A percentile compares a stretch with the other conserved stretches of the same genome.
Evolutionary conservation across 2,329 filamentous ascomycete species (phyloP).

Genomic region (Trichoderma koningiopsis): DNA sequence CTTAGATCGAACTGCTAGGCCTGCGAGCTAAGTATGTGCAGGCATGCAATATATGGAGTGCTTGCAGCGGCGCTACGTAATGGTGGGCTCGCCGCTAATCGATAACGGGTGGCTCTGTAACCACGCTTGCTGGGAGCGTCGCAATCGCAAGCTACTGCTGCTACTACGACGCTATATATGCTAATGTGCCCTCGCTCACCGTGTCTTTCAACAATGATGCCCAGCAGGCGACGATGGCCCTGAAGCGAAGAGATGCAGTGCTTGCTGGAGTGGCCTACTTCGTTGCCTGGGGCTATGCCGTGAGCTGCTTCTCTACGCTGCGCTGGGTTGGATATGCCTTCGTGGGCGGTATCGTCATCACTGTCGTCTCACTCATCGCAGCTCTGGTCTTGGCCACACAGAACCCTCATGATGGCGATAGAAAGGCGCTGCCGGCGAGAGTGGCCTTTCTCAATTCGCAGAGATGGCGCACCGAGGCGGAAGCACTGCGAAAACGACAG

Average conservation of each 20-base stretch:
- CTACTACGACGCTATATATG: conserved; percentile 16
- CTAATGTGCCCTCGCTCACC: conserved; percentile 4
- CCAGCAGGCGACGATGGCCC: conserved; percentile 57
- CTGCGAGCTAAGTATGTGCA: not conserved
- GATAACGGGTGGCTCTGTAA: conserved; percentile 12
- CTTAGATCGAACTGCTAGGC: not conserved
- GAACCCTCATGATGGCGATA: conserved; percentile 39
- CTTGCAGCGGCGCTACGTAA: conserved; percentile 24
- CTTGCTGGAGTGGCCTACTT: conserved; percentile 70
- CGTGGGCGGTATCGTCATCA: conserved; percentile 64
- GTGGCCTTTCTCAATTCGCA: conserved; percentile 62
- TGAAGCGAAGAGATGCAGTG: conserved; percentile 72
- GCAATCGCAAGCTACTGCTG: conserved; percentile 20
- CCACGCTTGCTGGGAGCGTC: conserved; percentile 14
- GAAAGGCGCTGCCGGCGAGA: conserved; percentile 46
- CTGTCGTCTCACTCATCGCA: conserved; percentile 57
- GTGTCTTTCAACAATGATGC: conserved; percentile 37
- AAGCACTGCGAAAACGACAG: conserved; percentile 65
- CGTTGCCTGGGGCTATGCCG: conserved; percentile 83
- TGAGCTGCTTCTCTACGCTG: conserved; percentile 79
- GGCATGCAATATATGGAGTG: not conserved
- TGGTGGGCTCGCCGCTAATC: conserved; percentile 21
- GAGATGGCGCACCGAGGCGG: conserved; percentile 71
- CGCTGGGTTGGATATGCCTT: conserved; percentile 88
- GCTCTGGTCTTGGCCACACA: conserved; percentile 58